Evolutionary conservation across 225 moss, liverwort and hornwort species (phyloP).

Genomic region (Lunularia cruciata): DNA sequence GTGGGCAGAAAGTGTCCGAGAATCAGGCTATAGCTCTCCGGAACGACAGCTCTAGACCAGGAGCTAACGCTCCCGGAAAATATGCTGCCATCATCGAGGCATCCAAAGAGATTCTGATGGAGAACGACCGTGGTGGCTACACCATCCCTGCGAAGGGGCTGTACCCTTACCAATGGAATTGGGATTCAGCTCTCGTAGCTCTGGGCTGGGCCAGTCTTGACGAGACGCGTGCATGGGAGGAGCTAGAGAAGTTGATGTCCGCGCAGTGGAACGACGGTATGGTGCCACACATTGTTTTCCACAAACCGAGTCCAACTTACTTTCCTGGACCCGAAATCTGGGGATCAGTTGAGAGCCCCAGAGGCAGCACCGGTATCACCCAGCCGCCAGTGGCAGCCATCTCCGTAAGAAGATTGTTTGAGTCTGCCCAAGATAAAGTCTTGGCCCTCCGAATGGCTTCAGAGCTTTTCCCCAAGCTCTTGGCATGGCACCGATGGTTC

Average conservation of each 20-base stretch:
- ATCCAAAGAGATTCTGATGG: slow-evolving; percentile 13
- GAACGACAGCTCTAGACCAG: neutral
- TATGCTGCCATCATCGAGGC: slow-evolving; percentile 11
- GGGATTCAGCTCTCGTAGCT: slow-evolving; percentile 36
- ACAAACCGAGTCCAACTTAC: slow-evolving; percentile 28
- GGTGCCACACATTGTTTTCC: slow-evolving; percentile 37
- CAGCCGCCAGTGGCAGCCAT: slow-evolving; percentile 38
- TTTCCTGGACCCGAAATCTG: slow-evolving; percentile 38
- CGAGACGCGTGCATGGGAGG: slow-evolving; percentile 37
- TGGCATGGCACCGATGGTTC: slow-evolving; percentile 39
- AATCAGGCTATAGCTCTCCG: neutral
- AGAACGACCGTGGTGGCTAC: slow-evolving; percentile 35
- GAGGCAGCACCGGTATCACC: slow-evolving; percentile 29
- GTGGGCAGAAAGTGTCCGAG: neutral
- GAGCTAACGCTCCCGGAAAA: neutral
- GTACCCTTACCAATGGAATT: slow-evolving; percentile 37
- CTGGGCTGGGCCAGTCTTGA: slow-evolving; percentile 32
- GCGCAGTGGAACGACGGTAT: slow-evolving; percentile 36
- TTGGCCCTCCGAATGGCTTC: slow-evolving; percentile 9
- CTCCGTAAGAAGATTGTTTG: slow-evolving; percentile 26
- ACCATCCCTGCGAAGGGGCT: slow-evolving; percentile 34
- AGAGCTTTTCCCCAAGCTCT: slow-evolving; percentile 31
- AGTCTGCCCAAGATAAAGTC: slow-evolving; percentile 26
- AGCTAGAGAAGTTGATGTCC: slow-evolving; percentile 25
- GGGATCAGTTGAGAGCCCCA: slow-evolving; percentile 23